Conservation (phyloP, 169 alveolate species). For the Besnoitia besnoiti region DNA sequence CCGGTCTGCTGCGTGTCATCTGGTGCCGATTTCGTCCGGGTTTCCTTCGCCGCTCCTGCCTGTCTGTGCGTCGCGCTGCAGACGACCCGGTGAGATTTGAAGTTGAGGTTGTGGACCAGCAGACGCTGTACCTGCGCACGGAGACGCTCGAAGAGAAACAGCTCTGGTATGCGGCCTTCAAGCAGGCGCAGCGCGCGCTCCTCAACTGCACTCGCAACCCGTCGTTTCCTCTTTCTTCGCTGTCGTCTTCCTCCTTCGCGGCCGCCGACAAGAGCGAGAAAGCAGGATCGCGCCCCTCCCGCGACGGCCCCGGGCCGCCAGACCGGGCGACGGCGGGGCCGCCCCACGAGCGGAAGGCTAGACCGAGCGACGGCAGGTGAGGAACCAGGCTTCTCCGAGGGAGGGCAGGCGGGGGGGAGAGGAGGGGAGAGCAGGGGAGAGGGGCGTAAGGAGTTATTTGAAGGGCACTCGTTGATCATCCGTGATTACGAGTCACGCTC, state of each 20-base stretch:
- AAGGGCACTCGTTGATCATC: too few species aligned
- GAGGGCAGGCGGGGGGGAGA: too few species aligned
- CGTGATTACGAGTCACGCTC: too few species aligned
- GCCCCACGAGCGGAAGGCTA: too few species aligned
- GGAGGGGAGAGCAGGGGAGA: too few species aligned
- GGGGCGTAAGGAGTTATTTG: too few species aligned
- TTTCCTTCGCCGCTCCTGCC: not conserved
- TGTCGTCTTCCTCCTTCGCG: not conserved
- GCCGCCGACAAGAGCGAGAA: too few species aligned
- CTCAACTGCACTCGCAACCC: constrained; percentile 36
- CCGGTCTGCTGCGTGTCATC: not conserved
- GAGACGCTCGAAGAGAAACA: constrained; percentile 62
- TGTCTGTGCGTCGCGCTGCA: not conserved
- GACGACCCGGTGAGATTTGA: constrained; percentile 67
- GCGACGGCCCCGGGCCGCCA: too few species aligned
- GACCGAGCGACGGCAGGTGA: too few species aligned
- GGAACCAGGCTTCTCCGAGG: too few species aligned
- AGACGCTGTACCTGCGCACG: constrained; percentile 61
- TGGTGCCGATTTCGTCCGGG: not conserved
- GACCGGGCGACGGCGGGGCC: too few species aligned
- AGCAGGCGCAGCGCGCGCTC: constrained; percentile 59
- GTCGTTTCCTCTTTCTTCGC: not conserved
- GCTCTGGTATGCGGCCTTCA: constrained; percentile 63
- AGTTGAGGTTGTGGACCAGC: constrained; percentile 67
- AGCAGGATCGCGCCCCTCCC: too few species aligned